Percentiles rank a stretch among this genome's conserved stretches.
These are phyloP conservation scores for Cyberlindnera bimundalis DNA, from an alignment of 805 yeast species.

Conservation along the genomic window DNA sequence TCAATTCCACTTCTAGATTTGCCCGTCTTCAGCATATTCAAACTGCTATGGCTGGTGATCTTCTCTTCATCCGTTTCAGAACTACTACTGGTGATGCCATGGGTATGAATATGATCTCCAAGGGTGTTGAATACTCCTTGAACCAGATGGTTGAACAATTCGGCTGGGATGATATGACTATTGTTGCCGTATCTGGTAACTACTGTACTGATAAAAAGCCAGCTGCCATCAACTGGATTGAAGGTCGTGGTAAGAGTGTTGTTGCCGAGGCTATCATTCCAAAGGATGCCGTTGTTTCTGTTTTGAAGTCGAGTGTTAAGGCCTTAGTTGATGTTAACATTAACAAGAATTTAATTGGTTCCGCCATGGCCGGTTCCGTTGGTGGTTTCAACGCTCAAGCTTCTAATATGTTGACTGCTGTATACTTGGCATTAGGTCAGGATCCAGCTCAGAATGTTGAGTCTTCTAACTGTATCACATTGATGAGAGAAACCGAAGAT, in stretches of 20 bases:
- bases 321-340: slow-evolving; percentile 88
- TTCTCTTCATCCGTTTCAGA: slow-evolving; percentile 84
- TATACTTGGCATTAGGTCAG: slow-evolving; percentile 93
- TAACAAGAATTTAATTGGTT: slow-evolving; percentile 87
- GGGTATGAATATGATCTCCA: slow-evolving; percentile 99
- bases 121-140: slow-evolving; percentile 90
- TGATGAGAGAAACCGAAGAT: slow-evolving; percentile 72
- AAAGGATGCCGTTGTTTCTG: slow-evolving; percentile 69
- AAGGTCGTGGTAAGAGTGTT: slow-evolving; percentile 97
- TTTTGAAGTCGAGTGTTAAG: slow-evolving; percentile 87
- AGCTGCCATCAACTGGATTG: slow-evolving; percentile 98
- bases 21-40: slow-evolving; percentile 89
- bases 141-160: slow-evolving; percentile 80
- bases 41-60: slow-evolving; percentile 92
- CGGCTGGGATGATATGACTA: slow-evolving; percentile 92
- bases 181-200: slow-evolving; percentile 93
- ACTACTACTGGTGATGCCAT: slow-evolving; percentile 99
- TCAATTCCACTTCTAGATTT: slow-evolving; percentile 95
- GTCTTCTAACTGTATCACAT: slow-evolving; percentile 93
- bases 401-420: slow-evolving; percentile 92
- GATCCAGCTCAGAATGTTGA: slow-evolving; percentile 99
- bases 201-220: slow-evolving; percentile 98
- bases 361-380: slow-evolving; percentile 97
- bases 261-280: slow-evolving; percentile 96
- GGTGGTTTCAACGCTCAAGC: slow-evolving; percentile 99